Evolutionary conservation across 2,329 filamentous ascomycete species (phyloP).

Genomic region (Fusarium pseudonygamai): DNA sequence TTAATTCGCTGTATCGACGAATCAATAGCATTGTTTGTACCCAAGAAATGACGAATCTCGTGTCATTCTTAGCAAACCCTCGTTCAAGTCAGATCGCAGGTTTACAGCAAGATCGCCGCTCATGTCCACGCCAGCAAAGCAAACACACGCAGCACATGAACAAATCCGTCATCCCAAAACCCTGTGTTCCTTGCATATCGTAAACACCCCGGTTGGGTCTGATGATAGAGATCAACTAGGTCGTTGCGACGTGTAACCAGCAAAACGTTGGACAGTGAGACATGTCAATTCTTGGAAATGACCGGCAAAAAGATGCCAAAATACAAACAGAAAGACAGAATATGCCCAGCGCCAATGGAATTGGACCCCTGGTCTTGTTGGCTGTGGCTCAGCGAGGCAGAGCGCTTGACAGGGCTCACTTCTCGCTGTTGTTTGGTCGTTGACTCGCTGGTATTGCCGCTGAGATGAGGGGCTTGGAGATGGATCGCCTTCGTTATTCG

Average conservation of each 20-base stretch:
- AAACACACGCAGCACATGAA: constrained; percentile 16
- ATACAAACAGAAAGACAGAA: neutral
- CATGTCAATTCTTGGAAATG: constrained; percentile 15
- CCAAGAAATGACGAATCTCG: constrained; percentile 11
- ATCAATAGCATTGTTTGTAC: neutral
- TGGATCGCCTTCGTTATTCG: constrained; percentile 23
- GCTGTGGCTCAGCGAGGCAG: constrained; percentile 37
- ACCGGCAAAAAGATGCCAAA: constrained; percentile 8
- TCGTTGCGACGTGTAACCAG: constrained; percentile 24
- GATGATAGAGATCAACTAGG: neutral
- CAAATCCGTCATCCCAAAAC: neutral
- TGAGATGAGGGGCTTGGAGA: constrained; percentile 1
- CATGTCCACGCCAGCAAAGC: constrained; percentile 3
- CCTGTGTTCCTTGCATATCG: constrained; percentile 16
- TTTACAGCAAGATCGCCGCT: neutral
- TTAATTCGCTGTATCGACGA: neutral
- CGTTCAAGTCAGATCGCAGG: constrained; percentile 3
- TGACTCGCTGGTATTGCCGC: constrained; percentile 30
- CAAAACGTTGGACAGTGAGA: constrained; percentile 20
- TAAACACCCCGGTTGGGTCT: constrained; percentile 2
- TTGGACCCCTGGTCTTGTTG: constrained; percentile 7
- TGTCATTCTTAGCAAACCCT: constrained; percentile 16
- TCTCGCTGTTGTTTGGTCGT: constrained; percentile 18
- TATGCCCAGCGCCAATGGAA: constrained; percentile 26
- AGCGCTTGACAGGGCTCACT: constrained; percentile 15